Conservation (phyloP, 179 eudicot genomes). For the Silene noctiflora region DNA sequence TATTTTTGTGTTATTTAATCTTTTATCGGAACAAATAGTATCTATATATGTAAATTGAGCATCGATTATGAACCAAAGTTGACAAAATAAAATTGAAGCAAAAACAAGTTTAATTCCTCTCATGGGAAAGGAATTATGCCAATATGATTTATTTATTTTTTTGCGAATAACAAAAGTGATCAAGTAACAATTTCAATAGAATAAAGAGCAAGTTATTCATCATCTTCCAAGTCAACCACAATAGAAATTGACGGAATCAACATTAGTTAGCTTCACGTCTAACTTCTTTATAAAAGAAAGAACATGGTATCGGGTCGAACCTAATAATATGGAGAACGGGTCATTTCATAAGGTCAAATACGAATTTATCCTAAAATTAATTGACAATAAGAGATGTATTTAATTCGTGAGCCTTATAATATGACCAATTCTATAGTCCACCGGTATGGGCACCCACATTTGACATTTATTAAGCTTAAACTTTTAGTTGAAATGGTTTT, state of each 20-base stretch:
- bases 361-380: not conserved
- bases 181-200: too few relatives aligned
- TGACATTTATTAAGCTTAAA: too few relatives aligned
- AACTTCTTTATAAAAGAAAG: not conserved
- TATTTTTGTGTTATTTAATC: not conserved
- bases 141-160: not conserved
- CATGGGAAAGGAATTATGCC: slow-evolving; percentile 9
- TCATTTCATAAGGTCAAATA: not conserved
- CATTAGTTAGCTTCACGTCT: not conserved
- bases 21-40: not conserved
- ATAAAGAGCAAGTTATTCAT: too few relatives aligned
- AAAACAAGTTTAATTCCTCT: not conserved
- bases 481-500: too few relatives aligned
- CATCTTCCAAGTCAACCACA: not conserved
- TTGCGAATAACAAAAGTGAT: not conserved
- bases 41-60: not conserved
- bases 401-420: too few relatives aligned
- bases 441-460: too few relatives aligned
- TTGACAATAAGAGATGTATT: too few relatives aligned
- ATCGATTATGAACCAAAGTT: not conserved
- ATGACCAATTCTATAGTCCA: too few relatives aligned
- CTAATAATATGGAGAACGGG: not conserved
- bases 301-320: not conserved
- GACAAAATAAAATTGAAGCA: not conserved
- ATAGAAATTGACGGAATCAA: not conserved